Percentiles rank a stretch among this genome's conserved stretches.
Evolutionary conservation across 331 rosid genomes (phyloP).

Genomic region (Acacia pycnantha): DNA sequence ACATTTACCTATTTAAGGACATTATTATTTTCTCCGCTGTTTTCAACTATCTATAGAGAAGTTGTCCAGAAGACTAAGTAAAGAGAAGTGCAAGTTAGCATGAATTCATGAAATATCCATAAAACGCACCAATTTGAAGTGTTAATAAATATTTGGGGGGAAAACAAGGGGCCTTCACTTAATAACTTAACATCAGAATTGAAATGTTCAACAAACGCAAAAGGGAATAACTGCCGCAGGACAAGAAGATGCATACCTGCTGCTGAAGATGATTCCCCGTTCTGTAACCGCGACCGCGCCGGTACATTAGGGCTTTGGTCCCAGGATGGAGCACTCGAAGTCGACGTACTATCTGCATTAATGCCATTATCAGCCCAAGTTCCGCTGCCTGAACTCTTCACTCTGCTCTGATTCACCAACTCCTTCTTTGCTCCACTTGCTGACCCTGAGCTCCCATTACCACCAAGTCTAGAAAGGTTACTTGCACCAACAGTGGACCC

Average conservation of each 20-base stretch:
- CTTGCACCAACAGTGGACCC: conserved; percentile 55
- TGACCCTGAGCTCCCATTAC: conserved; percentile 30
- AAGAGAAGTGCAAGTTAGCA: conserved; percentile 7
- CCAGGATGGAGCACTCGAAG: conserved; percentile 47
- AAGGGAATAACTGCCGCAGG: not conserved
- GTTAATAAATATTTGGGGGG: not conserved
- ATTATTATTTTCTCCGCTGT: not conserved
- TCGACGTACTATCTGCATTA: conserved; percentile 49
- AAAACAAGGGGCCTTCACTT: not conserved
- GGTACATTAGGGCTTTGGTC: conserved; percentile 67
- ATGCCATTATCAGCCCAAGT: conserved; percentile 57
- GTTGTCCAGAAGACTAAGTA: not conserved
- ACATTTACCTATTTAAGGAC: not conserved
- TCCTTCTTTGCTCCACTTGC: conserved; percentile 57
- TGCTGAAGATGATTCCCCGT: conserved; percentile 65
- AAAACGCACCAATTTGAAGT: not conserved
- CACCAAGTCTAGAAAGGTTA: conserved; percentile 58
- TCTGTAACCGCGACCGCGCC: conserved; percentile 63
- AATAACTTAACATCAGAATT: not conserved
- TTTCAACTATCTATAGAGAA: not conserved
- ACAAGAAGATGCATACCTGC: conserved; percentile 49
- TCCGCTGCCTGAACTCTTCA: conserved; percentile 42
- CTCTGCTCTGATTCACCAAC: conserved; percentile 37
- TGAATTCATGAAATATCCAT: not conserved
- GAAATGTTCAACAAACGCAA: not conserved